Evolutionary conservation across 1,284 basidiomycete species (phyloP).

Genomic region (Cryptococcus depauperatus): DNA sequence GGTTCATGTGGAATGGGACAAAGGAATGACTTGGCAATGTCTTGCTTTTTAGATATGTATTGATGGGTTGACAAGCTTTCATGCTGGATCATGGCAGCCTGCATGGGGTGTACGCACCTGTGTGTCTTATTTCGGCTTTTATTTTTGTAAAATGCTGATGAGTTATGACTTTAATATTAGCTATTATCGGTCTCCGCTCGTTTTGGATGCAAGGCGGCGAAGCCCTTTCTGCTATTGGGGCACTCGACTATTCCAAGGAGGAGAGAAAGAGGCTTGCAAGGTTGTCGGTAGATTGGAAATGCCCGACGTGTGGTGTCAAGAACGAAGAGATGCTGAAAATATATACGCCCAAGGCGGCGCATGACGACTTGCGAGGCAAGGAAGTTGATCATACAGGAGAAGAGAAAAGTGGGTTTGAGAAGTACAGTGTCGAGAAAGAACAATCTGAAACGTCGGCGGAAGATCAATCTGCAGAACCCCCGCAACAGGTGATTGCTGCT

Average conservation of each 20-base stretch:
- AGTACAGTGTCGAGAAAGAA: not conserved
- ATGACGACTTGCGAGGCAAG: not conserved
- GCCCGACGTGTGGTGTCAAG: conserved; percentile 61
- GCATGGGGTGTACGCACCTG: conserved; percentile 96
- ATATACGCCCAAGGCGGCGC: conserved; percentile 24
- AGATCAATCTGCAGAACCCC: not conserved
- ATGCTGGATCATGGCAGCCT: conserved; percentile 67
- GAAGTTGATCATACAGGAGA: not conserved
- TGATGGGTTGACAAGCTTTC: conserved; percentile 69
- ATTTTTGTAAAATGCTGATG: not conserved
- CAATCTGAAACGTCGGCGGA: not conserved
- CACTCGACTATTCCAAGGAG: conserved; percentile 66
- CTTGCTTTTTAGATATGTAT: conserved; percentile 66
- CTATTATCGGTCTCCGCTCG: conserved; percentile 80
- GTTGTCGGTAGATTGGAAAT: conserved; percentile 73
- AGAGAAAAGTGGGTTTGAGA: not conserved
- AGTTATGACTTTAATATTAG: conserved; percentile 43
- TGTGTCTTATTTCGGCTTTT: conserved; percentile 36
- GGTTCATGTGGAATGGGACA: not conserved
- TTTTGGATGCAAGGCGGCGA: conserved; percentile 86
- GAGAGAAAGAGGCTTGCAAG: conserved; percentile 74
- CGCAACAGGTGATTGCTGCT: not conserved
- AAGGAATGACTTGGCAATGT: conserved; percentile 1
- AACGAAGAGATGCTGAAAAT: conserved; percentile 56
- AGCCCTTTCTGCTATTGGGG: conserved; percentile 81